Percentiles rank a stretch among this genome's conserved stretches.
Evolutionary conservation across 495 filamentous ascomycete genomes (phyloP).

Genomic region (Xylaria sp.): DNA sequence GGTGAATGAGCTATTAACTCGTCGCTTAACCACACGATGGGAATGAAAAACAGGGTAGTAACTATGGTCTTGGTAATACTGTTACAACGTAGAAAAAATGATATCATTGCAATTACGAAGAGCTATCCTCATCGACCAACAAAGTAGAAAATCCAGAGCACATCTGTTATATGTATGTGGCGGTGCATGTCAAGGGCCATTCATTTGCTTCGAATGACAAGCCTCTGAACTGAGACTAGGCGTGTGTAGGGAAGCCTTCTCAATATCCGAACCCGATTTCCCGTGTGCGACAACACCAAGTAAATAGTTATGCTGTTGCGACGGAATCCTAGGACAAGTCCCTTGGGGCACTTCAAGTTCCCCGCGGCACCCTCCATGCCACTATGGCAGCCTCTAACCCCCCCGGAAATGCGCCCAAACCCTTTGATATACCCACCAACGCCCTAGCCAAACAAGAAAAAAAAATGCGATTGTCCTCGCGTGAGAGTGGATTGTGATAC

Average conservation of each 20-base stretch:
- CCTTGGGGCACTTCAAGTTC: not conserved
- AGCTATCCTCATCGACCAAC: not conserved
- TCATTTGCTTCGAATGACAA: not conserved
- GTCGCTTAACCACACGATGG: not conserved
- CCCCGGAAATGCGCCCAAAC: slow-evolving; percentile 6
- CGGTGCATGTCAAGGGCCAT: not conserved
- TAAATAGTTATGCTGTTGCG: not conserved
- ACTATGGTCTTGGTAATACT: too few species aligned
- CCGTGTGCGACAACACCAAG: not conserved
- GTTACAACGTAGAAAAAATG: not conserved
- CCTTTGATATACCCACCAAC: slow-evolving; percentile 10
- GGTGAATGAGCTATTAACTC: not conserved
- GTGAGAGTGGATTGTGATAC: slow-evolving; percentile 1
- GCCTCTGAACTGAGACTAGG: not conserved
- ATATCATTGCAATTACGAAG: slow-evolving; percentile 5
- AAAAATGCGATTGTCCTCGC: slow-evolving; percentile 27
- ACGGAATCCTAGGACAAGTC: not conserved
- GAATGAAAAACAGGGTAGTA: too few species aligned
- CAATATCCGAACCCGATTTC: not conserved
- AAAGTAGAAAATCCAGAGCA: slow-evolving; percentile 18
- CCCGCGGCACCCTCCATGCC: not conserved
- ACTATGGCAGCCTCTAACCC: not conserved
- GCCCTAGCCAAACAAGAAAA: slow-evolving; percentile 23
- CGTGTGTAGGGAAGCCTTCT: not conserved
- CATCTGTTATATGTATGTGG: slow-evolving; percentile 4